Base-by-base conservation (phyloP, 75 land plant species). In the Selaginella moellendorffii region DNA sequence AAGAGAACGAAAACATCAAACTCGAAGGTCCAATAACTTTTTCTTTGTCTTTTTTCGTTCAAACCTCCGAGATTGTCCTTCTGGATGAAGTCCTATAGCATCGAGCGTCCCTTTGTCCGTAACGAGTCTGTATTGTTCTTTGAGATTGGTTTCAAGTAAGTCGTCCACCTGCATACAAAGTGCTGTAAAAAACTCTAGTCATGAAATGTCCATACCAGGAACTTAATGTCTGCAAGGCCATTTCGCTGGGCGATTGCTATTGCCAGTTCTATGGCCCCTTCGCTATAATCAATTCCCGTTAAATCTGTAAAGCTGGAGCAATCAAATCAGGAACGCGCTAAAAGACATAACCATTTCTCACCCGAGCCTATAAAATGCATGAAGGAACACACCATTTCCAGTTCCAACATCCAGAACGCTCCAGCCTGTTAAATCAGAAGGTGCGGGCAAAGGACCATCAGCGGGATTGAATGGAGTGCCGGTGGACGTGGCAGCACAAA, bases 1-100 rank as follows among this genome's bases (percentile, higher is more conserved):
- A 17, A 54, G 19, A 52, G 28, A 22, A 12, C 36, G 2, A 19
- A 31, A 53, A 42, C 46, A 26, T 62, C n/a, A 26, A 52, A 21
- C 2, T 22, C 17, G n/a, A n/a, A n/a, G n/a, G n/a, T 5, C 59
- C 62, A 60, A 24, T 24, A 5, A 20, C 1, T 9, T n/a, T n/a
- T n/a, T n/a, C n/a, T n/a, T n/a, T n/a, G n/a, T n/a, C n/a, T n/a
- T n/a, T n/a, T n/a, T n/a, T n/a, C n/a, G n/a, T n/a, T n/a, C n/a
- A 54, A 68, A 93, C 98, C 96, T 79, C 73, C 74, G 96, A 14
- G 77, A 53, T n/a, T 85, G 72, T 20, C 98, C 98, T 74, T 88
- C 87, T 42, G 90, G 98, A 73, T 93, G 98, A 69, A 93, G 81
- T 26, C 98, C 90, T 66, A 93, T 82, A 0, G 98, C 96, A 82